phyloP scores from a whole-genome alignment of 2,329 filamentous ascomycete genomes.

The Xylaria arbuscula region DNA sequence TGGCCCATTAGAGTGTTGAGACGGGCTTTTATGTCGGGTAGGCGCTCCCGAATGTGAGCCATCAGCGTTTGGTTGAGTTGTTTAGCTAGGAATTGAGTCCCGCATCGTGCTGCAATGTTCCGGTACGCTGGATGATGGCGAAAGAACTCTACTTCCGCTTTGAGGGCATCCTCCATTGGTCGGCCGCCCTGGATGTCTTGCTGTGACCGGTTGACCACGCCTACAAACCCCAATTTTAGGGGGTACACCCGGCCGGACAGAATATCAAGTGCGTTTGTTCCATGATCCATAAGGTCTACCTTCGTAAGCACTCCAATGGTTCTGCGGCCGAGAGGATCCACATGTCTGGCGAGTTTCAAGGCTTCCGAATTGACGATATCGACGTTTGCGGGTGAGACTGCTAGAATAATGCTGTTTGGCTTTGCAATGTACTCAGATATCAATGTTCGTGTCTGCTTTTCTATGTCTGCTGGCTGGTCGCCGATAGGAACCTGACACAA shows the following conservation, averaged over 20 bases:
- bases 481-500: slow-evolving; percentile 84
- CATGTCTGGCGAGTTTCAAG: slow-evolving; percentile 94
- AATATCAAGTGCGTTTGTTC: slow-evolving; percentile 97
- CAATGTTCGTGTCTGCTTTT: slow-evolving; percentile 96
- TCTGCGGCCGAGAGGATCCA: slow-evolving; percentile 91
- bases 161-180: slow-evolving; percentile 89
- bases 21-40: slow-evolving; percentile 97
- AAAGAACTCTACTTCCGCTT: slow-evolving; percentile 94
- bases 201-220: slow-evolving; percentile 96
- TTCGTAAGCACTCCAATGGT: slow-evolving; percentile 98
- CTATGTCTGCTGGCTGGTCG: slow-evolving; percentile 96
- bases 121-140: slow-evolving; percentile 96
- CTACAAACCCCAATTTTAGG: slow-evolving; percentile 96
- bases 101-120: slow-evolving; percentile 93
- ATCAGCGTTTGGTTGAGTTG: slow-evolving; percentile 95
- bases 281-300: slow-evolving; percentile 97
- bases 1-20: slow-evolving; percentile 99
- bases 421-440: slow-evolving; percentile 99
- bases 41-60: slow-evolving; percentile 92
- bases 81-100: slow-evolving; percentile 93
- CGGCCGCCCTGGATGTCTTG: slow-evolving; percentile 98
- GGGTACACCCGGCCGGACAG: slow-evolving; percentile 97
- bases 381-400: slow-evolving; percentile 96
- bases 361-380: slow-evolving; percentile 99
- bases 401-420: slow-evolving; percentile 97